phyloP scores from a whole-genome alignment of 371 early-diverging fungal species.

The Circinella minor region DNA sequence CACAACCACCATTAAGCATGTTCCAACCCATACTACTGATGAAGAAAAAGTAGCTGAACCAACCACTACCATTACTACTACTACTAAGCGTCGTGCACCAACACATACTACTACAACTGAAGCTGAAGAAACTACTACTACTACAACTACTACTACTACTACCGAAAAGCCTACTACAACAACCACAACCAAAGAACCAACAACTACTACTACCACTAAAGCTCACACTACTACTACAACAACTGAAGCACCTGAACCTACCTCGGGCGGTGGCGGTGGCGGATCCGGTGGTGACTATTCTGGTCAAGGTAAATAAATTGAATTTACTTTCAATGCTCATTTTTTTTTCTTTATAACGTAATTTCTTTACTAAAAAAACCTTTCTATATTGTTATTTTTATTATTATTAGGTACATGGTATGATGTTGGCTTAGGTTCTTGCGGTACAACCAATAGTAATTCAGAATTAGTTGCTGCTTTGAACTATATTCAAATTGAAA shows the following conservation, averaged over 20 bases:
- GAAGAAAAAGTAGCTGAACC: slow-evolving; percentile 23
- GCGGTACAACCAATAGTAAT: slow-evolving; percentile 21
- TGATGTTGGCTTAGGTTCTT: slow-evolving; percentile 22
- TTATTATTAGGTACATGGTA: slow-evolving; percentile 11
- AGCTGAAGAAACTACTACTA: slow-evolving; percentile 21
- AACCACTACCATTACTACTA: slow-evolving; percentile 20
- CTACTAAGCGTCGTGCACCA: neutral
- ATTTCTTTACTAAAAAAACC: too few relatives aligned
- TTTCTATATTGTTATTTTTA: neutral
- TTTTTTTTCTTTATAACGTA: too few relatives aligned
- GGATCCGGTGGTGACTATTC: neutral
- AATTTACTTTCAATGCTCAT: neutral
- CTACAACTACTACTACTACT: neutral
- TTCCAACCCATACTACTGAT: too few relatives aligned
- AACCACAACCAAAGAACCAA: neutral
- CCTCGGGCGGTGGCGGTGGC: neutral
- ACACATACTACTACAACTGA: slow-evolving; percentile 16
- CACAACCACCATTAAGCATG: slow-evolving; percentile 30
- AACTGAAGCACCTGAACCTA: neutral
- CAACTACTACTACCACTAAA: too few relatives aligned
- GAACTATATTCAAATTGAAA: slow-evolving; percentile 23
- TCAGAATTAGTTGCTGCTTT: slow-evolving; percentile 23
- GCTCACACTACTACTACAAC: neutral
- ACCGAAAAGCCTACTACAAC: neutral
- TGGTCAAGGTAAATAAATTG: slow-evolving; percentile 19